Evolutionary conservation across 139 green algal genomes (phyloP), one percentile per base, ranked within the genome.

Genomic region (Deuterostichococcus epilithicus): DNA sequence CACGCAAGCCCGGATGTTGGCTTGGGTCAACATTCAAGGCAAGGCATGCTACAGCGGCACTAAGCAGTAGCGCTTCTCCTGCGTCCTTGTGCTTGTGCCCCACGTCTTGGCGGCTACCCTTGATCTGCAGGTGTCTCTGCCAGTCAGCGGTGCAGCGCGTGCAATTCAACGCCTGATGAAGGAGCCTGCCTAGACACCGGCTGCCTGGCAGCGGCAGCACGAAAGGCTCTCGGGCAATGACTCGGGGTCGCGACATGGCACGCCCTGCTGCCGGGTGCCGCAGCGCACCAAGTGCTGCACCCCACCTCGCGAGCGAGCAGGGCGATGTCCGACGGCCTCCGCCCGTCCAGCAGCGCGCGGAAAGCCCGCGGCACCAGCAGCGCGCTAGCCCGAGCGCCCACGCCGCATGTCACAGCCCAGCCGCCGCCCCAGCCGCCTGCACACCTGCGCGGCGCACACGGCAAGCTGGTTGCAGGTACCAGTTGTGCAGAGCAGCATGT

Each of bases 241-340:
- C 26, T 6, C 38, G 2, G 30, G 35, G 10, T 33, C 2, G 39
- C 58, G 32, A 3, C 39, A 59, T 76, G 5, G 47, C n/a, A n/a
- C n/a, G 77, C 44, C 3, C 36, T 33, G 28, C 30, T 26, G 38
- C 18, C 0, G 52, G 52, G 26, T 66, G 33, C 35, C 8, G 5
- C 10, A 5, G 32, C 25, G 3, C 58, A 83, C 80, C 71, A 84
- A 75, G 33, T 28, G 70, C 36, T 81, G 42, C 34, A 74, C 63
- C 0, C 58, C 6, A 91, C 44, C 67, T 91, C 86, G 38, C 77
- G 78, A 0, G 84, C 82, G 34, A 88, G 75, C n/a, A 88, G 74
- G 52, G 59, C 70, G 68, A 68, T 73, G 26, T 81, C 70, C 34
- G 70, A 34, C 0, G 42, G 35, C 32, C 73, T 47, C 32, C 76